Evolutionary conservation across 2,329 filamentous ascomycete species (phyloP), one percentile per base, ranked within the genome.

Genomic region (Hymenoscyphus repandus): DNA sequence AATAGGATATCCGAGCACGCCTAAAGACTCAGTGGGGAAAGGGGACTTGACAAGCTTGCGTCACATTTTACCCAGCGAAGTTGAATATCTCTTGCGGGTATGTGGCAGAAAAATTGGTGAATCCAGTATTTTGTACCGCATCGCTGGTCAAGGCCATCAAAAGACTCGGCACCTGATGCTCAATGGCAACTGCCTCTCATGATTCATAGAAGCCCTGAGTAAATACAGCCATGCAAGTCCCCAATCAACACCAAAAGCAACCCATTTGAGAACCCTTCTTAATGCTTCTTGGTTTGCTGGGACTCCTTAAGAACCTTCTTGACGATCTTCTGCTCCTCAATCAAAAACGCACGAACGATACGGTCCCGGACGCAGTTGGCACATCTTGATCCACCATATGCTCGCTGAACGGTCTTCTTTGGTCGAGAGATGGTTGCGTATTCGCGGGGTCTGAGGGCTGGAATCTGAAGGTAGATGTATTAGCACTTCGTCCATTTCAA

Each of bases 281-380:
- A 66, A 61, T 58, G 61, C 58, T 65, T 66, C 63, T 67, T 83
- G 30, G 47, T 44, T 80, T 89, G 87, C 79, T 95, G 89, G 60
- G 81, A 83, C 83, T 97, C 92, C 88, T 96, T 96, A 74, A 97
- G 84, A 69, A 99, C 93, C 89, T 99, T 99, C 90, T 99, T 99
- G 77, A 99, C 93, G 69, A 99, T 97, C 89, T 99, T 99, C 83
- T 99, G 93, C 85, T 99, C 93, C 82, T 99, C 95, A 64, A 99
- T 97, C 74, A 99, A 79, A 86, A 99, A 99, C 61, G 93, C 93
- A 67, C 93, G 90, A 66, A 96, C 90, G 66, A 99, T 89, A 68
- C 93, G 88, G 81, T 99, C 93, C 76, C 92, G 91, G 66, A 99
- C 93, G 76, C 93, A 99, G 83, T 90, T 93, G 72, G 88, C 90